Conservation (phyloP, 805 yeast species). For the Pichia californica region DNA sequence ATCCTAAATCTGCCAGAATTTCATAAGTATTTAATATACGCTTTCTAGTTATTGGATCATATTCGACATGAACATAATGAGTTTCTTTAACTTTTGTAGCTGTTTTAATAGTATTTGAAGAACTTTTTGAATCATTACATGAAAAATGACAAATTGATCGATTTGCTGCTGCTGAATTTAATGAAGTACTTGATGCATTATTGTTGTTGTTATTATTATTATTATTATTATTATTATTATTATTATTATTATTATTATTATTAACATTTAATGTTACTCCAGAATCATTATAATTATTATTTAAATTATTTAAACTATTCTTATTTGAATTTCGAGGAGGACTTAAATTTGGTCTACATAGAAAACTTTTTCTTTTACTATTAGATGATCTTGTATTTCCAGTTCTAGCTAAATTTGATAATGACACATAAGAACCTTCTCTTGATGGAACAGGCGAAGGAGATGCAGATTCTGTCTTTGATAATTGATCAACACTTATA, state of each 20-base stretch:
- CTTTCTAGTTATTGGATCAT: constrained; percentile 79
- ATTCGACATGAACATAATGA: constrained; percentile 68
- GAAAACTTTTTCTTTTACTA: constrained; percentile 9
- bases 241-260: constrained; percentile 3
- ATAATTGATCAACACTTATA: not conserved
- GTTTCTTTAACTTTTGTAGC: constrained; percentile 69
- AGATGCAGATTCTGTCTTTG: constrained; percentile 8
- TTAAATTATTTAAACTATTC: too few species aligned
- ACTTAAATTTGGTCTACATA: constrained; percentile 5
- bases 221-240: not conserved
- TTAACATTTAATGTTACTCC: too few species aligned
- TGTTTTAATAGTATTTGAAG: not conserved
- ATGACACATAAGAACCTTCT: constrained; percentile 20
- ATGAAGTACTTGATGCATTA: constrained; percentile 6
- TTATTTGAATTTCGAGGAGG: constrained; percentile 5
- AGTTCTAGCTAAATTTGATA: constrained; percentile 19
- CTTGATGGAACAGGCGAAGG: constrained; percentile 20
- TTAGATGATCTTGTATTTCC: constrained; percentile 6
- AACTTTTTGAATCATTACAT: not conserved
- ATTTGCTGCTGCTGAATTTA: not conserved
- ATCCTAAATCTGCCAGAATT: constrained; percentile 77
- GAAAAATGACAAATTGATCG: constrained; percentile 3
- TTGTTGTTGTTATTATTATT: not conserved
- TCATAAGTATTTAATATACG: constrained; percentile 87
- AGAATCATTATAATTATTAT: too few species aligned